A percentile compares a stretch with the other conserved stretches of the same genome.
Evolutionary conservation across 306 rosid genomes (phyloP).

Genomic region (Cyclanthera cordifolia): DNA sequence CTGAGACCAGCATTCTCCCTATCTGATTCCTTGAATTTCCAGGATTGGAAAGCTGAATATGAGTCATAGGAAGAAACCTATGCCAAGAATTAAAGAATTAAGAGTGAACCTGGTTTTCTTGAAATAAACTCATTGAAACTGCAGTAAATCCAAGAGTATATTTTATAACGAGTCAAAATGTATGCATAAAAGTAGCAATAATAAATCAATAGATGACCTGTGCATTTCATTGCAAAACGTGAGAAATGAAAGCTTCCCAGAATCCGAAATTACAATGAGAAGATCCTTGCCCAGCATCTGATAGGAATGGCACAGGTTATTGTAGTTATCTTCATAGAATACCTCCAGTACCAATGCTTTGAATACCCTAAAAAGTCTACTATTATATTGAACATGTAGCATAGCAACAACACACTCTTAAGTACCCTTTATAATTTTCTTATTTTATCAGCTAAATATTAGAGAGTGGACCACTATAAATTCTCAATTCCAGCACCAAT

Average conservation of each 20-base stretch:
- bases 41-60: conserved; percentile 67
- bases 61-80: conserved; percentile 71
- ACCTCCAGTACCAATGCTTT: not conserved
- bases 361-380: not conserved
- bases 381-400: not conserved
- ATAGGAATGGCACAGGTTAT: conserved; percentile 9
- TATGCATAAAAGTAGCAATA: not conserved
- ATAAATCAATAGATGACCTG: conserved; percentile 37
- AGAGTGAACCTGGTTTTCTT: conserved; percentile 8
- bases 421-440: not conserved
- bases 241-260: conserved; percentile 87
- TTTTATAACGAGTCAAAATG: not conserved
- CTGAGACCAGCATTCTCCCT: conserved; percentile 75
- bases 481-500: not conserved
- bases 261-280: conserved; percentile 76
- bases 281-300: conserved; percentile 79
- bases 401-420: not conserved
- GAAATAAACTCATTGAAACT: not conserved
- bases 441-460: not conserved
- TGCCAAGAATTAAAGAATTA: conserved; percentile 10
- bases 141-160: not conserved
- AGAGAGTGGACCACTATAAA: not conserved
- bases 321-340: conserved; percentile 9
- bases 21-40: conserved; percentile 63
- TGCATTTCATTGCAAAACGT: conserved; percentile 90